These are phyloP conservation scores for Aurantiochytrium sp. DNA, from an alignment of 108 stramenopile species.

Conservation along the genomic window DNA sequence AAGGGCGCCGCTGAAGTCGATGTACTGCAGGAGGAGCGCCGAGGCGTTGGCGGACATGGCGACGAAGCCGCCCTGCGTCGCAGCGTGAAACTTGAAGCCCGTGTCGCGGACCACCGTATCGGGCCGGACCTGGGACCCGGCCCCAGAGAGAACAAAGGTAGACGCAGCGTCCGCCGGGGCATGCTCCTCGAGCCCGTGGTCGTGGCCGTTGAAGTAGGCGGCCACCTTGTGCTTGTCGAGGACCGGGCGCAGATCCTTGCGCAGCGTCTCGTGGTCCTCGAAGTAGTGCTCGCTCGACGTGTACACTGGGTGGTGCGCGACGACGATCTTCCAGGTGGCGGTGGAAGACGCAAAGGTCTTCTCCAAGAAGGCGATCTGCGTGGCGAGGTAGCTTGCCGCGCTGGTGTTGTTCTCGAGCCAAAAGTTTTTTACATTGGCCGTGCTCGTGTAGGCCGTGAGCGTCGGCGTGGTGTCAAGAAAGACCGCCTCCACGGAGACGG, in stretches of 20 bases:
- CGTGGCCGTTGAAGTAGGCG: constrained; percentile 13
- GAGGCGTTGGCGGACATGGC: not conserved
- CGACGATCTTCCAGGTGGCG: not conserved
- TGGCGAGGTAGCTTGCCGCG: not conserved
- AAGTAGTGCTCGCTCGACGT: not conserved
- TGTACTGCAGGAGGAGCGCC: not conserved
- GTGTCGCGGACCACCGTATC: not conserved
- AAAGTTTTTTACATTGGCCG: not conserved
- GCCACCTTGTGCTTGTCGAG: constrained; percentile 3
- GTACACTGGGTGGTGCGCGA: constrained; percentile 5
- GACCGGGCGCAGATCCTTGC: not conserved
- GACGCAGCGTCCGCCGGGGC: not conserved
- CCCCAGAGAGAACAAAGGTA: not conserved
- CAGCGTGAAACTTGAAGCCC: not conserved
- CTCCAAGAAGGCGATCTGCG: not conserved
- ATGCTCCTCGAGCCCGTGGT: constrained; percentile 13
- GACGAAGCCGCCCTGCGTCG: not conserved
- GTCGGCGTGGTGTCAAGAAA: constrained; percentile 1
- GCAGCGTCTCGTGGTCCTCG: not conserved
- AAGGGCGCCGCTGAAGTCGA: not conserved
- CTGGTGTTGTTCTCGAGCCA: not conserved
- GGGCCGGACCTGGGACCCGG: not conserved
- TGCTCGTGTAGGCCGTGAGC: not conserved
- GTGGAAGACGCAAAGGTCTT: not conserved
- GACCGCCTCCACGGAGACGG: not conserved